Evolutionary conservation across 495 filamentous ascomycete species (phyloP), one percentile per base, ranked within the genome.

Genomic region (Aspergillus baeticus): DNA sequence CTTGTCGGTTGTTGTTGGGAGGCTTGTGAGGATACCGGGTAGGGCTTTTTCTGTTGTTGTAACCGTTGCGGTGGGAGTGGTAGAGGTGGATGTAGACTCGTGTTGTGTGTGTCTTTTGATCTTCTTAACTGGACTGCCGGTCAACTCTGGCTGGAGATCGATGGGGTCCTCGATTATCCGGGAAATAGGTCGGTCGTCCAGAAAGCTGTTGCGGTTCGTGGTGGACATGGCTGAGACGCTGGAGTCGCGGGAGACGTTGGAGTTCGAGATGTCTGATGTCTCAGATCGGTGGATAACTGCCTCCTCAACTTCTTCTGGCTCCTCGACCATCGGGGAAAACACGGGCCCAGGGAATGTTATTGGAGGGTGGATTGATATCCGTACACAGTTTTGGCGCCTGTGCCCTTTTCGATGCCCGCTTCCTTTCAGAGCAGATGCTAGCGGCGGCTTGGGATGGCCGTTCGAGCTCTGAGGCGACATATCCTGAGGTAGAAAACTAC

Each of bases 331-430:
- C 6, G 73, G 70, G 18, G 72, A 69, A 54, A 73, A 77, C 5
- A 61, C 45, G 13, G 68, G 53, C 13, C 68, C 64, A 0, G 69
- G 65, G 26, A 79, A 76, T 5, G 69, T 72, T 34, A 74, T 61
- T 0, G 75, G 68, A 0, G 74, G 74, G 21, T 77, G 67, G 10
- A 78, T 76, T 0, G 79, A 79, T 34, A 80, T 77, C 26, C 78
- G 75, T 3, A 81, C 74, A 45, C 73, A 79, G 42, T 79, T 77
- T 20, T 80, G 75, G 18, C 75, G 69, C 44, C 71, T 63, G 49
- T 82, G 77, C 20, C 72, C 72, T 53, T 73, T 77, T n/a, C 72
- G 67, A 23, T 61, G 59, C 0, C 66, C 66, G 8, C 66, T 73
- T 7, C 70, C 63, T 53, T 74, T 76, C 51, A 76, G 33, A 7